phyloP scores from a whole-genome alignment of 1,284 basidiomycete genomes.

The Blastosporella zonata region DNA sequence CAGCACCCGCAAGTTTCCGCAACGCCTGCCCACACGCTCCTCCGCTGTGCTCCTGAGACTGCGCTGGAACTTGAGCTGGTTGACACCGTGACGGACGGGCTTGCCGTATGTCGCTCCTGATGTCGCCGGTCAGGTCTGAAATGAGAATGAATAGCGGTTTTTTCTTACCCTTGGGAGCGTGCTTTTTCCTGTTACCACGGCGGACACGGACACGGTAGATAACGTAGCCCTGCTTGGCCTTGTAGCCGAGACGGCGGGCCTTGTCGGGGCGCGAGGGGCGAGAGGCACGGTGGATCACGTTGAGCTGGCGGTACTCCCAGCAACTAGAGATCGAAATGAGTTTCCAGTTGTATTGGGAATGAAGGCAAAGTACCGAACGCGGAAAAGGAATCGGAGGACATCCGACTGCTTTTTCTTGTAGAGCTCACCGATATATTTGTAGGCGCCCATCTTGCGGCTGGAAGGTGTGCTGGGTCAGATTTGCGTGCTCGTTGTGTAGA shows the following conservation, averaged over 20 bases:
- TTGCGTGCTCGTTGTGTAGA: background rate
- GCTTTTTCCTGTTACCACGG: slow-evolving; percentile 99
- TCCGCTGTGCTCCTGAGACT: slow-evolving; percentile 92
- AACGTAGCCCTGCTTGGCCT: slow-evolving; percentile 99
- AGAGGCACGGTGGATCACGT: slow-evolving; percentile 97
- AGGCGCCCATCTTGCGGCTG: slow-evolving; percentile 73
- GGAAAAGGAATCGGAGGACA: slow-evolving; percentile 97
- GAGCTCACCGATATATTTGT: slow-evolving; percentile 97
- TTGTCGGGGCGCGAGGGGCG: slow-evolving; percentile 99
- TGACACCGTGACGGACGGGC: slow-evolving; percentile 99
- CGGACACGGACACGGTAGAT: slow-evolving; percentile 98
- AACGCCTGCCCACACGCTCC: slow-evolving; percentile 96
- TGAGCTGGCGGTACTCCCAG: slow-evolving; percentile 99
- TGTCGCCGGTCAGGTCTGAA: background rate
- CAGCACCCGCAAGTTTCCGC: slow-evolving; percentile 93
- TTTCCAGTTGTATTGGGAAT: background rate
- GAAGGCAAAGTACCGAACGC: slow-evolving; percentile 74
- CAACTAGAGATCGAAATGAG: slow-evolving; percentile 55
- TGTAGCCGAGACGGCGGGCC: slow-evolving; percentile 98
- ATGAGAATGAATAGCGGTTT: background rate
- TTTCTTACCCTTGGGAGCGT: slow-evolving; percentile 84
- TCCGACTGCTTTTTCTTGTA: slow-evolving; percentile 97
- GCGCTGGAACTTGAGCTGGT: slow-evolving; percentile 98
- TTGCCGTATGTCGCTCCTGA: slow-evolving; percentile 96
- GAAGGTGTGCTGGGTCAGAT: background rate